Conservation (phyloP, 140 eudicot genomes). For the Bidens hawaiensis region DNA sequence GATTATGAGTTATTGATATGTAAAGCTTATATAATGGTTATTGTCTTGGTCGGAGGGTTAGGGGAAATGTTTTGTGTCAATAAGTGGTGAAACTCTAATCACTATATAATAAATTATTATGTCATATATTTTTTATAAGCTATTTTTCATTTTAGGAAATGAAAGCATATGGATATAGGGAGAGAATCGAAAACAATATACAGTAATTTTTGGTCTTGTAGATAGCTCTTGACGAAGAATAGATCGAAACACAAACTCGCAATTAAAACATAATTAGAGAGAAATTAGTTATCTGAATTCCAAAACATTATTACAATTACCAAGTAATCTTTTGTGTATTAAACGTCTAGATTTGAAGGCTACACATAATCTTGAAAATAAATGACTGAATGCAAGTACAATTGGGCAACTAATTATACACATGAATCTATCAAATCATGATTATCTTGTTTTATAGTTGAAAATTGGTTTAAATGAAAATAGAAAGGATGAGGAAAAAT, state of each 20-base stretch:
- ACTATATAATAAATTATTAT: not conserved
- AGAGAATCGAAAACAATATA: not conserved
- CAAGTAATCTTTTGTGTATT: not conserved
- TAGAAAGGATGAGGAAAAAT: not conserved
- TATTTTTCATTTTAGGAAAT: not conserved
- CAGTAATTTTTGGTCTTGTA: not conserved
- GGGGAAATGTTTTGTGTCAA: not conserved
- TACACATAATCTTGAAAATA: not conserved
- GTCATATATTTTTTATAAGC: not conserved
- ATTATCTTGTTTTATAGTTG: too few species aligned
- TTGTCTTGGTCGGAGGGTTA: not conserved
- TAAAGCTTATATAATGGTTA: not conserved
- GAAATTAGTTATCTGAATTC: not conserved
- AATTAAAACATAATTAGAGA: too few species aligned
- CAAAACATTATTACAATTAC: not conserved
- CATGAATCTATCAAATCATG: not conserved
- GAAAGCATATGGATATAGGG: not conserved
- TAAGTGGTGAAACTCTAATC: not conserved
- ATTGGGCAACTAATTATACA: not conserved
- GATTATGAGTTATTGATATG: not conserved
- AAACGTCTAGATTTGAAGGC: not conserved
- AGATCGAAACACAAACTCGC: not conserved
- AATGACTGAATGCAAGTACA: not conserved
- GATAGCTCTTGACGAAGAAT: not conserved
- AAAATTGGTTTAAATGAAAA: too few species aligned